These are phyloP conservation scores for Apiospora sp. DNA, from an alignment of 2,329 filamentous ascomycete species.

Conservation along the genomic window DNA sequence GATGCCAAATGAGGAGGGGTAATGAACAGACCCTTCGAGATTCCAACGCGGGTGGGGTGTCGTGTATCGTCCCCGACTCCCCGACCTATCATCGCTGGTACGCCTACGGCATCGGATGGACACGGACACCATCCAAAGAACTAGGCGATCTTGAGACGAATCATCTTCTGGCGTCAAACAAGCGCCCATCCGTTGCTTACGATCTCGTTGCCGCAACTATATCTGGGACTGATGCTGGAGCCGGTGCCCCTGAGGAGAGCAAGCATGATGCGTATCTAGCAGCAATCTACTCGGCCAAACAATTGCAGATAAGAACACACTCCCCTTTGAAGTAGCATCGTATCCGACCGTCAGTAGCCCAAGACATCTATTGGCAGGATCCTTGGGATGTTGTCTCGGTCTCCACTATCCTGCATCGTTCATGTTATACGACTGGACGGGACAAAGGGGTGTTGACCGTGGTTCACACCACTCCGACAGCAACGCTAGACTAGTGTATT, in stretches of 20 bases:
- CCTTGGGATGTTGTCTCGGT: background rate
- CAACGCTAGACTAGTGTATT: slow-evolving; percentile 6
- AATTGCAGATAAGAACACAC: background rate
- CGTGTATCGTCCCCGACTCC: background rate
- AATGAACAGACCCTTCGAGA: background rate
- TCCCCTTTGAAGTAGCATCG: background rate
- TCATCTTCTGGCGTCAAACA: background rate
- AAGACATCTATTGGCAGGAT: background rate
- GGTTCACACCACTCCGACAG: background rate
- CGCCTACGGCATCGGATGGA: background rate
- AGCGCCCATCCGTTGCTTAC: background rate
- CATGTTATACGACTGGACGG: slow-evolving; percentile 17
- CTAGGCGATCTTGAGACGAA: background rate
- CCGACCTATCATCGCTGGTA: background rate
- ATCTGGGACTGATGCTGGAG: background rate
- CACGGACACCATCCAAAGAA: too few species aligned
- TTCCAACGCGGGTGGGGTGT: background rate
- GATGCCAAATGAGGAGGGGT: background rate
- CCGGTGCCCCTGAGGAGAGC: too few species aligned
- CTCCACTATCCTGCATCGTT: background rate
- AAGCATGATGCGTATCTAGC: background rate
- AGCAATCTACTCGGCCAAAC: background rate
- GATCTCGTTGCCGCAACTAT: background rate
- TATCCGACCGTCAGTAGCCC: background rate
- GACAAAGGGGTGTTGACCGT: background rate